Evolutionary conservation across 106 monocot genomes (phyloP), one percentile per base, ranked within the genome.

Genomic region (Amphibolis antarctica): DNA sequence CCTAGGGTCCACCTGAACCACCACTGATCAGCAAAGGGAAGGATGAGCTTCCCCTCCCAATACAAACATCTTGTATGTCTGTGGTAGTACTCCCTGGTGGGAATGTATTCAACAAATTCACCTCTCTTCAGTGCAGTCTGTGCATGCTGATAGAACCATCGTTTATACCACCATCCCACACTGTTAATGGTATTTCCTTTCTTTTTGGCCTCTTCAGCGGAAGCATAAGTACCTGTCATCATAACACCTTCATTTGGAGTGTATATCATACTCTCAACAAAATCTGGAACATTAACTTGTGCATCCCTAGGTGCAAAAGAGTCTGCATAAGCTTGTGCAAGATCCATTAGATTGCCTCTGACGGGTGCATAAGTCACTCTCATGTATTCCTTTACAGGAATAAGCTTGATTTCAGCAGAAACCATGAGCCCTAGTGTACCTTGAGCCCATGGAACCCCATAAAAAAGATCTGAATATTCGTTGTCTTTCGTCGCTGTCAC

Each of bases 21-120:
- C 65, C 56, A 73, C 46, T 73, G 73, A 50, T 73, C 73, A 9
- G 57, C 73, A 42, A 73, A 73, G 9, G 73, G 73, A 28, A 73
- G 73, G 23, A 73, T 73, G 44, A 73, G 66, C 66, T 73, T 73
- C 0, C 73, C 73, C 58, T 73, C 73, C 73, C 73, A 73, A 55
- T 73, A 73, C 47, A 73, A 47, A 29, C 66, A 66, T 55, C 73
- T 28, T 1, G 73, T 73, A 46, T 73, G 73, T 17, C 73, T 46
- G 21, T 73, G 73, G 29, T 73, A 73, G 21, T 73, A 73, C 25
- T 73, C 66, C 47, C 73, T 74, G 1, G 73, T 74, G 14, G 73
- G 73, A 22, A 74, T 74, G 44, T 74, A 74, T 49, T 74, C 73
- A 19, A 74, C 66, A 59, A 74, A 74, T 23, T 74, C 73, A 22